Evolutionary conservation across 805 yeast genomes (phyloP).

Genomic region (Sugiyamaella marilandica): DNA sequence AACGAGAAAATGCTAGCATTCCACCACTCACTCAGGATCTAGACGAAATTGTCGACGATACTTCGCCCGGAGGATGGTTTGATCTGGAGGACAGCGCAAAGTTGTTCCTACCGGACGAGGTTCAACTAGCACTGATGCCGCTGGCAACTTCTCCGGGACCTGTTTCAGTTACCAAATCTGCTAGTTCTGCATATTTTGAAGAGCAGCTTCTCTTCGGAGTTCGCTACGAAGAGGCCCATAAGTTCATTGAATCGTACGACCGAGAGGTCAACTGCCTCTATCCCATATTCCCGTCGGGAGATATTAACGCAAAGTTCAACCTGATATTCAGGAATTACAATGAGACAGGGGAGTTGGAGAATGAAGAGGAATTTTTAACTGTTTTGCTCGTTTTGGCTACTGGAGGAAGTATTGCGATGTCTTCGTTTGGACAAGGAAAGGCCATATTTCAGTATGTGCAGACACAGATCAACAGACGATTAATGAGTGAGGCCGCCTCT

Average conservation of each 20-base stretch:
- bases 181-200: not conserved
- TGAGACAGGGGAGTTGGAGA: constrained; percentile 1
- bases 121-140: not conserved
- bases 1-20: too few relatives aligned
- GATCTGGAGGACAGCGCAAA: not conserved
- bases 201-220: constrained; percentile 9
- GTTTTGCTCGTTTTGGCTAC: constrained; percentile 19
- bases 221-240: constrained; percentile 13
- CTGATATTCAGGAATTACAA: constrained; percentile 8
- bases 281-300: constrained; percentile 24
- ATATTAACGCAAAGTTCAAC: constrained; percentile 18
- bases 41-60: too few relatives aligned
- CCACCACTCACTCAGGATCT: too few relatives aligned
- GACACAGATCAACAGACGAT: constrained; percentile 12
- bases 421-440: constrained; percentile 14
- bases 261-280: constrained; percentile 25
- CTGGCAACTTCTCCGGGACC: not conserved
- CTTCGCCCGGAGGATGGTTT: not conserved
- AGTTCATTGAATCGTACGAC: constrained; percentile 20
- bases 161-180: not conserved
- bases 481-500: constrained; percentile 18
- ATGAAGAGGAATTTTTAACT: constrained; percentile 11
- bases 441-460: constrained; percentile 19
- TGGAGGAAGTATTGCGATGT: constrained; percentile 19
- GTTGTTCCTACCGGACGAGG: constrained; percentile 5